A percentile compares a stretch with the other conserved stretches of the same genome.
These are phyloP conservation scores for Triticum timopheevii DNA, from an alignment of 176 grass and related monocot genomes.

Conservation along the genomic window DNA sequence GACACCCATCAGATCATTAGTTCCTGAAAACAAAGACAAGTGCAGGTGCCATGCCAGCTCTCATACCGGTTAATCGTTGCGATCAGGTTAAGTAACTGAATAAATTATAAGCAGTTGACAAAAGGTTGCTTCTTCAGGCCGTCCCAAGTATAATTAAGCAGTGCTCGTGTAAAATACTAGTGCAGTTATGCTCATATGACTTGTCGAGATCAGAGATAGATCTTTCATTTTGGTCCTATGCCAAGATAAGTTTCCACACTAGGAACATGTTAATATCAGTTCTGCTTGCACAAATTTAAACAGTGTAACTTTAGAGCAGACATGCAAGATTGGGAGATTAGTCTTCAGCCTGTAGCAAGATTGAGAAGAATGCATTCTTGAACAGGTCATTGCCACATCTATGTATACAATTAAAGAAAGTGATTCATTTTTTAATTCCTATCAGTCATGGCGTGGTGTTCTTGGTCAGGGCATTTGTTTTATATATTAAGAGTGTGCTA, in stretches of 20 bases:
- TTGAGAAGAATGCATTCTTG: background rate
- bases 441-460: background rate
- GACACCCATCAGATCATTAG: background rate
- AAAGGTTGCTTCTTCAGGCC: background rate
- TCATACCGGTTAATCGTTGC: background rate
- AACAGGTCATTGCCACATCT: background rate
- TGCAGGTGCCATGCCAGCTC: background rate
- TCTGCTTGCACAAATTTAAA: background rate
- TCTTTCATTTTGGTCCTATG: background rate
- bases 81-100: background rate
- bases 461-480: background rate
- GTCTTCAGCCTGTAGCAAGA: background rate
- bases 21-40: background rate
- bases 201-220: background rate
- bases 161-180: background rate
- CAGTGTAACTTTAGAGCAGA: background rate
- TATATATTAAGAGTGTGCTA: too few species aligned
- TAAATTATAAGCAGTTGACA: constrained; percentile 1
- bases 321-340: background rate
- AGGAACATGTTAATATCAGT: background rate
- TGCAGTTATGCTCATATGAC: background rate
- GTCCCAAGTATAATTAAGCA: background rate
- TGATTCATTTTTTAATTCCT: background rate
- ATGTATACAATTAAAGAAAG: background rate
- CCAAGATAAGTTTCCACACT: background rate